Evolutionary conservation across 169 alveolate genomes (phyloP).

Genomic region (Plasmodium gonderi): DNA sequence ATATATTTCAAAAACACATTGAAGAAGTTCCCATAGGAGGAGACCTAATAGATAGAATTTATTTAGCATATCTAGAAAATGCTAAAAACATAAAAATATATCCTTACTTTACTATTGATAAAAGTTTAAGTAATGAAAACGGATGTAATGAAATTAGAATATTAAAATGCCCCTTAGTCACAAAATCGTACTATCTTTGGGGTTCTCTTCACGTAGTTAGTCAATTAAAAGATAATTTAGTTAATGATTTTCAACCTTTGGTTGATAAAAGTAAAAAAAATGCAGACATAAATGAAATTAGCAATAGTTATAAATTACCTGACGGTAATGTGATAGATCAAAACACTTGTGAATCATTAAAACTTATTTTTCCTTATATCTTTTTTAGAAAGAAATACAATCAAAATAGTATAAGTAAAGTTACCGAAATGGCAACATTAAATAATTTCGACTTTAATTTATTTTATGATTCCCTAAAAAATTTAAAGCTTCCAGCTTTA

Average conservation of each 20-base stretch:
- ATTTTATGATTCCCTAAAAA: conserved; percentile 50
- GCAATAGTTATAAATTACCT: conserved; percentile 77
- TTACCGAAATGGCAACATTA: conserved; percentile 8
- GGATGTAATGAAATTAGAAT: conserved; percentile 23
- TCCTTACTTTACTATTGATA: conserved; percentile 74
- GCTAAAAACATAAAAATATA: conserved; percentile 69
- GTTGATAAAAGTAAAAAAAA: conserved; percentile 56
- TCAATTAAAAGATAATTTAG: conserved; percentile 78
- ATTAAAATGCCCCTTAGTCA: conserved; percentile 79
- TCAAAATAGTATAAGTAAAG: conserved; percentile 47
- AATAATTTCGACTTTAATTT: conserved; percentile 34
- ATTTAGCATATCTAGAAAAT: conserved; percentile 72
- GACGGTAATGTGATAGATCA: conserved; percentile 80
- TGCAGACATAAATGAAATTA: conserved; percentile 1
- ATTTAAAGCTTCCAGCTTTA: conserved; percentile 53
- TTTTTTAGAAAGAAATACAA: conserved; percentile 70
- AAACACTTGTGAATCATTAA: conserved; percentile 62
- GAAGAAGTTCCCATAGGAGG: conserved; percentile 85
- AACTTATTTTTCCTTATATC: conserved; percentile 74
- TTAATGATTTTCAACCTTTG: conserved; percentile 19
- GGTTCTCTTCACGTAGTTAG: conserved; percentile 80
- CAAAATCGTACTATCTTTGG: conserved; percentile 79
- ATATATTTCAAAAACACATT: conserved; percentile 78
- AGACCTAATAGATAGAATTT: conserved; percentile 79
- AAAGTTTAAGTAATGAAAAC: conserved; percentile 51